phyloP scores from a whole-genome alignment of 2,329 filamentous ascomycete genomes.

The Aspergillus sp. region DNA sequence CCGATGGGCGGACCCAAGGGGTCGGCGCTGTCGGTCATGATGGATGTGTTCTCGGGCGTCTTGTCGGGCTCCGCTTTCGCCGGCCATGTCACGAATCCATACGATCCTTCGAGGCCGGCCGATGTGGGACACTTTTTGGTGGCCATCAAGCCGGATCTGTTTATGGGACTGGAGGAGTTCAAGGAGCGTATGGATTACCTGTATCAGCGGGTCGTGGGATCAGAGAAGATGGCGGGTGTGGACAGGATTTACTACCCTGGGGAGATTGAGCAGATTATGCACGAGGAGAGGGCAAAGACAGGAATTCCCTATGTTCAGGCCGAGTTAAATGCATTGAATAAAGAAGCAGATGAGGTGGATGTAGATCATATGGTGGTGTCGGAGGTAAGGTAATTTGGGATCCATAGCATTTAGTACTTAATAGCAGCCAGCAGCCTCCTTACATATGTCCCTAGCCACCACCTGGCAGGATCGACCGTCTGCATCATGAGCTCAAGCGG shows the following conservation, averaged over 20 bases:
- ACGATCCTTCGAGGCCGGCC: conserved; percentile 66
- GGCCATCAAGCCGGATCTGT: conserved; percentile 71
- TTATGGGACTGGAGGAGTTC: conserved; percentile 70
- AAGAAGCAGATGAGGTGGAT: conserved; percentile 49
- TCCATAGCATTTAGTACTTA: too few relatives aligned
- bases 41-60: conserved; percentile 82
- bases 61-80: conserved; percentile 76
- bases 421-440: too few relatives aligned
- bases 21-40: conserved; percentile 75
- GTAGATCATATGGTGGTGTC: conserved; percentile 9
- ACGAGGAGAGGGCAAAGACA: conserved; percentile 37
- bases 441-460: too few relatives aligned
- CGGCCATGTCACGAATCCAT: conserved; percentile 72
- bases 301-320: conserved; percentile 52
- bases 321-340: conserved; percentile 52
- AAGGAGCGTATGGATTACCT: conserved; percentile 59
- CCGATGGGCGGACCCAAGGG: conserved; percentile 86
- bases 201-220: conserved; percentile 54
- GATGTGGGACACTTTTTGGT: conserved; percentile 75
- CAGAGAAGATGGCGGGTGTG: conserved; percentile 54
- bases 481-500: too few relatives aligned
- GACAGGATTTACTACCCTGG: conserved; percentile 59
- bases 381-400: not conserved
- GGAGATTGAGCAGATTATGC: conserved; percentile 54
- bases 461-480: too few relatives aligned